A percentile compares a stretch with the other conserved stretches of the same genome.
These are phyloP conservation scores for Naematelia aurantialba DNA, from an alignment of 768 basidiomycete genomes.

Conservation along the genomic window DNA sequence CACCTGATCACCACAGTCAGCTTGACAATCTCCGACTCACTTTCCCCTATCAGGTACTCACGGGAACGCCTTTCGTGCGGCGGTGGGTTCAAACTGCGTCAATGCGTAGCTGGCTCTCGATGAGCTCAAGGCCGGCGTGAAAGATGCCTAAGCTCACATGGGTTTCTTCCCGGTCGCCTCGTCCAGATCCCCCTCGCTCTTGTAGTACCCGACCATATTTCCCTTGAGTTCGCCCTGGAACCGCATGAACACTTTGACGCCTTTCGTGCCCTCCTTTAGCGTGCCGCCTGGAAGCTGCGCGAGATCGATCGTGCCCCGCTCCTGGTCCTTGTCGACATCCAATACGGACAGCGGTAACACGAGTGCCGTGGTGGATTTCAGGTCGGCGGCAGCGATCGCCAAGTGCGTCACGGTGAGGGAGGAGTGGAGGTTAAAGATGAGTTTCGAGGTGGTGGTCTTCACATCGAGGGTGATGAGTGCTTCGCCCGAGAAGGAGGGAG, in stretches of 20 bases:
- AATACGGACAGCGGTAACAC: slow-evolving; percentile 46
- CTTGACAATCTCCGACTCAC: slow-evolving; percentile 49
- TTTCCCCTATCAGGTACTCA: slow-evolving; percentile 52
- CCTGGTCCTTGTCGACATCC: slow-evolving; percentile 60
- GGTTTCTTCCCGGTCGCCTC: slow-evolving; percentile 61
- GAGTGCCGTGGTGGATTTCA: slow-evolving; percentile 32
- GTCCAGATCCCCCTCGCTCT: slow-evolving; percentile 38
- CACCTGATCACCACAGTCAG: slow-evolving; percentile 50
- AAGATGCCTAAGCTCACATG: slow-evolving; percentile 59
- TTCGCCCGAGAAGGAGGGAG: slow-evolving; percentile 62
- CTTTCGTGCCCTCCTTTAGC: slow-evolving; percentile 54
- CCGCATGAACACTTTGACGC: slow-evolving; percentile 63
- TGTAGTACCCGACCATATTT: slow-evolving; percentile 64
- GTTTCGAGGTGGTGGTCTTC: slow-evolving; percentile 17
- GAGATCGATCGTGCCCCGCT: slow-evolving; percentile 65
- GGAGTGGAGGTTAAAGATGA: slow-evolving; percentile 73
- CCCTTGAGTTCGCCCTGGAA: slow-evolving; percentile 67
- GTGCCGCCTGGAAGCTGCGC: slow-evolving; percentile 60
- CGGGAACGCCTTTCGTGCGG: slow-evolving; percentile 62
- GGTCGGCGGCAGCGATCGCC: slow-evolving; percentile 31
- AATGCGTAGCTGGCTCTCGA: slow-evolving; percentile 55
- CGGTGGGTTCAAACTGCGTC: slow-evolving; percentile 92
- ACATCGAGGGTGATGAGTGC: slow-evolving; percentile 31
- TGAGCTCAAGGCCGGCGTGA: slow-evolving; percentile 1
- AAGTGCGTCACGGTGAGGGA: slow-evolving; percentile 66